These are phyloP conservation scores for Hysterium pulicare DNA, from an alignment of 2,329 filamentous ascomycete species.

Conservation along the genomic window DNA sequence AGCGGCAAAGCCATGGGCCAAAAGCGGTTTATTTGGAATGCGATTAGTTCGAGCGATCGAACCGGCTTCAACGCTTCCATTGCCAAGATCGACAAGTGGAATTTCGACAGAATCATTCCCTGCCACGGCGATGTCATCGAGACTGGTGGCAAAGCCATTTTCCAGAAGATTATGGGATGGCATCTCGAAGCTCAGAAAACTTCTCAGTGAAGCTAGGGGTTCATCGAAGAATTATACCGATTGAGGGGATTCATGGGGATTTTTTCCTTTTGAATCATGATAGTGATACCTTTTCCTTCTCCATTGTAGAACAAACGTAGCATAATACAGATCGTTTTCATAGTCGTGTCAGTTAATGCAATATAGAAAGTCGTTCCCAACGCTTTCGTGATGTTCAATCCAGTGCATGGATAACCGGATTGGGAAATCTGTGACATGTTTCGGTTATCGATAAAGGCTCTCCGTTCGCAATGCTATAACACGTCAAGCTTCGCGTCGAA, in stretches of 20 bases:
- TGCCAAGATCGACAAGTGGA: constrained; percentile 69
- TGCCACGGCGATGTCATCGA: constrained; percentile 93
- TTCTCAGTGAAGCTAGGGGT: not conserved
- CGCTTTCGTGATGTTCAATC: too few relatives aligned
- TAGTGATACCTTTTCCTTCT: too few relatives aligned
- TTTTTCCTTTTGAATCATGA: not conserved
- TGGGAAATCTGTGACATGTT: not conserved
- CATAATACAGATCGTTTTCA: too few relatives aligned
- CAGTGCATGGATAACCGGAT: not conserved
- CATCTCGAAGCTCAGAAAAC: constrained; percentile 55
- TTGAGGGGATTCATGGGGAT: too few relatives aligned
- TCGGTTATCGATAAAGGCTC: not conserved
- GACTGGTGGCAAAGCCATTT: constrained; percentile 68
- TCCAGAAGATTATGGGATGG: constrained; percentile 78
- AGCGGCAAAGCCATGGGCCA: constrained; percentile 65
- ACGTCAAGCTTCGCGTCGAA: not conserved
- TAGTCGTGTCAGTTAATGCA: too few relatives aligned
- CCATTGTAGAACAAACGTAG: too few relatives aligned
- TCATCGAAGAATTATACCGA: not conserved
- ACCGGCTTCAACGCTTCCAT: constrained; percentile 67
- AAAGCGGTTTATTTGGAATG: constrained; percentile 81
- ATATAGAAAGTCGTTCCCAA: too few relatives aligned
- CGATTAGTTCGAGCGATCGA: constrained; percentile 59
- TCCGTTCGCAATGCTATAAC: not conserved
- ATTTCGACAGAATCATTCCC: constrained; percentile 80